A percentile compares a stretch with the other conserved stretches of the same genome.
Evolutionary conservation across 805 yeast species (phyloP).

Genomic region (Starmerella floricola): DNA sequence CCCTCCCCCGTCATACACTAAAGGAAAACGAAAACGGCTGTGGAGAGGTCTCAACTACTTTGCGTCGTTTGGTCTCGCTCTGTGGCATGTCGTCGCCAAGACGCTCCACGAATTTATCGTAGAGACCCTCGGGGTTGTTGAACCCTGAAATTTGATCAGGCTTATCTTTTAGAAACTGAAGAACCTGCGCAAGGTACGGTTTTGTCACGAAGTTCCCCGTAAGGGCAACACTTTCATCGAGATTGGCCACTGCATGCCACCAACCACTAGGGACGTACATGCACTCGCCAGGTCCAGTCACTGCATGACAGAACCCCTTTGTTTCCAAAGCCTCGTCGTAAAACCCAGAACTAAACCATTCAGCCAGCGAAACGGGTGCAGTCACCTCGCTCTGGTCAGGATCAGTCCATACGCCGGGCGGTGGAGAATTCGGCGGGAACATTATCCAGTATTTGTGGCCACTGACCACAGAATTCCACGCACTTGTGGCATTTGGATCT

Average conservation of each 20-base stretch:
- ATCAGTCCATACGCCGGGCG: slow-evolving; percentile 78
- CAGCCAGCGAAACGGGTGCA: slow-evolving; percentile 83
- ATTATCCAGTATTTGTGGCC: slow-evolving; percentile 81
- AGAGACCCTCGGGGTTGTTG: slow-evolving; percentile 40
- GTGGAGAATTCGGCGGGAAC: slow-evolving; percentile 64
- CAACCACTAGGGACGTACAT: slow-evolving; percentile 90
- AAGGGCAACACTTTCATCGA: slow-evolving; percentile 57
- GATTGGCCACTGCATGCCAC: slow-evolving; percentile 92
- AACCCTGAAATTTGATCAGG: slow-evolving; percentile 72
- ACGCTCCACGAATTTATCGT: slow-evolving; percentile 45
- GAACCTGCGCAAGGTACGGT: slow-evolving; percentile 44
- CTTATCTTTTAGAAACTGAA: slow-evolving; percentile 56
- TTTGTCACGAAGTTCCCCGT: slow-evolving; percentile 81
- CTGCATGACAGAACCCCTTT: slow-evolving; percentile 47
- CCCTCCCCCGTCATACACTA: not conserved
- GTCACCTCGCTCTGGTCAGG: slow-evolving; percentile 77
- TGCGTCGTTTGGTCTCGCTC: slow-evolving; percentile 11
- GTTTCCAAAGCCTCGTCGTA: slow-evolving; percentile 48
- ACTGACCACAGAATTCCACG: slow-evolving; percentile 71
- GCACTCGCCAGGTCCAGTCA: slow-evolving; percentile 72
- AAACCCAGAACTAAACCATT: slow-evolving; percentile 77
- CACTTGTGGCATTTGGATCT: slow-evolving; percentile 82
- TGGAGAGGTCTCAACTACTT: slow-evolving; percentile 1
- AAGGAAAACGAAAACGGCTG: slow-evolving; percentile 16
- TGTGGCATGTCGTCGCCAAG: slow-evolving; percentile 33